phyloP scores from a whole-genome alignment of 2,329 filamentous ascomycete species.

The Verticillium longisporum region DNA sequence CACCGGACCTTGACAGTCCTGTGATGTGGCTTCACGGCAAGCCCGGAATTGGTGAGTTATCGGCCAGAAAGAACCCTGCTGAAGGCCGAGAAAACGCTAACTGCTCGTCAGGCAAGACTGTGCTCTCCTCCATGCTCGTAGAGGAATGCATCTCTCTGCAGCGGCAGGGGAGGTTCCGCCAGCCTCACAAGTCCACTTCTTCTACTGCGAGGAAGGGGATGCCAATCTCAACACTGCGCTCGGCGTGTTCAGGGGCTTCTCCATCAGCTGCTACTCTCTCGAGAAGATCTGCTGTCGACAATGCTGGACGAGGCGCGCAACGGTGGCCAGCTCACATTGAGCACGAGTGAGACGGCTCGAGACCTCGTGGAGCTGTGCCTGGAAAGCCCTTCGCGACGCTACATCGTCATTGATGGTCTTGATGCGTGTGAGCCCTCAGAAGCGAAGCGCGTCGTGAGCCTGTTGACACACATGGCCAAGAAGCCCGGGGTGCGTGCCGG shows the following conservation, averaged over 20 bases:
- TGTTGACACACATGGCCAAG: not conserved
- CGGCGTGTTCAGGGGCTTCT: slow-evolving; percentile 24
- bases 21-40: slow-evolving; percentile 24
- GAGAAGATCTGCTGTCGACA: slow-evolving; percentile 18
- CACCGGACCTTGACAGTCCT: slow-evolving; percentile 8
- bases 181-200: slow-evolving; percentile 23
- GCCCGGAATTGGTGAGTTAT: slow-evolving; percentile 21
- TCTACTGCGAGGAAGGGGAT: slow-evolving; percentile 31
- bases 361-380: slow-evolving; percentile 23
- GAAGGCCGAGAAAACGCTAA: too few species aligned
- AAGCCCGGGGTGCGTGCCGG: slow-evolving; percentile 2
- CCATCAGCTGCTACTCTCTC: slow-evolving; percentile 20
- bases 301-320: not conserved
- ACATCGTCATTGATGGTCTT: slow-evolving; percentile 36
- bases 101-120: slow-evolving; percentile 27
- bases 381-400: slow-evolving; percentile 18
- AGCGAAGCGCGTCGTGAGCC: not conserved
- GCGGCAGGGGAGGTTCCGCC: not conserved
- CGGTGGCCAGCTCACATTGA: slow-evolving; percentile 18
- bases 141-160: slow-evolving; percentile 17
- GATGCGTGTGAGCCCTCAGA: slow-evolving; percentile 27
- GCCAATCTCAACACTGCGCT: slow-evolving; percentile 17
- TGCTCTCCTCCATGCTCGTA: slow-evolving; percentile 30
- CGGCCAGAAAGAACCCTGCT: too few species aligned
- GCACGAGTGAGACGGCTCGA: slow-evolving; percentile 14